A percentile compares a stretch with the other conserved stretches of the same genome.
phyloP scores from a whole-genome alignment of 1,284 basidiomycete genomes.

The Exobasidium cylindrosporum region DNA sequence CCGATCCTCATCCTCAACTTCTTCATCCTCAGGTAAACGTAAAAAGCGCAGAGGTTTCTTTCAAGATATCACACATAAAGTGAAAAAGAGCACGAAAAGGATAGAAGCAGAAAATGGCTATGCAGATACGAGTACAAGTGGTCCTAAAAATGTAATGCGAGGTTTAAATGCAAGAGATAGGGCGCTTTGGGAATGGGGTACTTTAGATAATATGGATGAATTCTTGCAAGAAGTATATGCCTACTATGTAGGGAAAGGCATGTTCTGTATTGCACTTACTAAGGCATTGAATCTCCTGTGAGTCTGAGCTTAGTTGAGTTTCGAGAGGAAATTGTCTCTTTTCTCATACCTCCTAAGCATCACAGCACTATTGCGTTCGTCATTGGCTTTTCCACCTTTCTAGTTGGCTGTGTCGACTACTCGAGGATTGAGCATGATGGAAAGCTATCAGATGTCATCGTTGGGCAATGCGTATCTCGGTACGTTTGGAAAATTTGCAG shows the following conservation, averaged over 20 bases:
- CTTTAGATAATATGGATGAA: constrained; percentile 90
- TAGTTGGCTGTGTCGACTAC: constrained; percentile 92
- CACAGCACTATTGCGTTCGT: constrained; percentile 83
- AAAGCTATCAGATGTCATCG: constrained; percentile 66
- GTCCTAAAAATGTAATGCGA: neutral
- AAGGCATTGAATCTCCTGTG: constrained; percentile 77
- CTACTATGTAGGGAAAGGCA: constrained; percentile 94
- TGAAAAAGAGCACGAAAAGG: neutral
- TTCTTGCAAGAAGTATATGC: constrained; percentile 92
- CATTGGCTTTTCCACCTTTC: constrained; percentile 91
- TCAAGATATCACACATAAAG: neutral
- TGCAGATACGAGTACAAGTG: neutral
- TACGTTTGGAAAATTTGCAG: too few species aligned
- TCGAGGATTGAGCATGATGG: constrained; percentile 61
- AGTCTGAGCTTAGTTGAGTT: neutral
- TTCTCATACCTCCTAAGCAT: too few species aligned
- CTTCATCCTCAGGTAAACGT: neutral
- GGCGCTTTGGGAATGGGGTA: constrained; percentile 98
- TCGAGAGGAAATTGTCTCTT: too few species aligned
- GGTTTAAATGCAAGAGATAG: constrained; percentile 33
- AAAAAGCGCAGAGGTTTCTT: constrained; percentile 4
- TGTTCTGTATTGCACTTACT: constrained; percentile 86
- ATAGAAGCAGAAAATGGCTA: neutral
- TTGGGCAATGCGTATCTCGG: constrained; percentile 76
- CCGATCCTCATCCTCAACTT: neutral